Percentiles rank a stretch among this genome's conserved stretches.
Evolutionary conservation across 2,329 filamentous ascomycete species (phyloP).

Genomic region (Verticillium albo-atrum): DNA sequence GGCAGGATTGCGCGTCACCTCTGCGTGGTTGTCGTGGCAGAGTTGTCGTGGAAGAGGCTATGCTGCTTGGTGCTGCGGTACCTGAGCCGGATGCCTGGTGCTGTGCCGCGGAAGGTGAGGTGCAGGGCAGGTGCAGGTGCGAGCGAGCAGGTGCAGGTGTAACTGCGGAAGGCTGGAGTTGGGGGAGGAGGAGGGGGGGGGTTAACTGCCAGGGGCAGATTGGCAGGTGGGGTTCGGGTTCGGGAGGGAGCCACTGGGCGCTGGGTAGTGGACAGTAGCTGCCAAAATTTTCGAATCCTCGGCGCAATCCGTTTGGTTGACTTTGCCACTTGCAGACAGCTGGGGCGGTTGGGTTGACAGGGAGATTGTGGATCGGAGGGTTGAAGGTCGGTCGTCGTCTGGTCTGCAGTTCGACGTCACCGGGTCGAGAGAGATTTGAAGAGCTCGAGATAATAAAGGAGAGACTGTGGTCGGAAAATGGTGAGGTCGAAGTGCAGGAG

Average conservation of each 20-base stretch:
- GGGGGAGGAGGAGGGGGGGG: background rate
- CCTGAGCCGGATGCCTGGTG: background rate
- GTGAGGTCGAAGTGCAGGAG: constrained; percentile 5
- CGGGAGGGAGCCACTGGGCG: background rate
- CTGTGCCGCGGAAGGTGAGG: background rate
- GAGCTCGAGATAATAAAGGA: background rate
- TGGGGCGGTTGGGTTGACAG: background rate
- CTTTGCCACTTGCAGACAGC: background rate
- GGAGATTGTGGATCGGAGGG: background rate
- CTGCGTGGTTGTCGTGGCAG: background rate
- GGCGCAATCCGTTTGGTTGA: background rate
- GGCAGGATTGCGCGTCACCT: background rate
- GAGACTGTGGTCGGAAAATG: constrained; percentile 1
- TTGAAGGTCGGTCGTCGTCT: background rate
- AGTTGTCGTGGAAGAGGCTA: background rate
- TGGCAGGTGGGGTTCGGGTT: background rate
- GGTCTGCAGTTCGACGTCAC: background rate
- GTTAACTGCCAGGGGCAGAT: background rate
- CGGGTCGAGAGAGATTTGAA: background rate
- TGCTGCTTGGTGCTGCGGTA: background rate
- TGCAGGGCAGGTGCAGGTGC: background rate
- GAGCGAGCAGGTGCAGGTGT: background rate
- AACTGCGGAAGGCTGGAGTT: background rate
- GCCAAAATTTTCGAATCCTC: background rate
- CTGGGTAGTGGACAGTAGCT: background rate